Evolutionary conservation across 805 yeast species (phyloP).

Genomic region (Wickerhamomyces tratensis): DNA sequence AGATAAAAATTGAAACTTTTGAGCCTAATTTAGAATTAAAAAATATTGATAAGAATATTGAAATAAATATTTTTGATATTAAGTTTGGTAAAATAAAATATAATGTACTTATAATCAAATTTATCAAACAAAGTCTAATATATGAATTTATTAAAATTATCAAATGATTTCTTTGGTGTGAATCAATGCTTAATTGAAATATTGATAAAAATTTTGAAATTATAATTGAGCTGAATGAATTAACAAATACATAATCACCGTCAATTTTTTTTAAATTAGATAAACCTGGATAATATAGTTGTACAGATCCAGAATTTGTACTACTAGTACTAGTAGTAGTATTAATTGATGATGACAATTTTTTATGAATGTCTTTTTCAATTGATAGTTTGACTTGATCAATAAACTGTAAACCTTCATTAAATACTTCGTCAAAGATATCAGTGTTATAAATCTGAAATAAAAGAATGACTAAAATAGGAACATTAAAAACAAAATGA

Average conservation of each 20-base stretch:
- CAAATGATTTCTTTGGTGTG: slow-evolving; percentile 1
- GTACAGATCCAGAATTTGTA: too few relatives aligned
- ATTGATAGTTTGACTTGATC: slow-evolving; percentile 1
- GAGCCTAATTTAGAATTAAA: slow-evolving; percentile 8
- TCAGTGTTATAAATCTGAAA: slow-evolving; percentile 2
- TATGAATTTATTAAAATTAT: slow-evolving; percentile 1
- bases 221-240: too few relatives aligned
- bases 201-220: too few relatives aligned
- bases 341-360: too few relatives aligned
- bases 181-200: too few relatives aligned
- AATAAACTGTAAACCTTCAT: slow-evolving; percentile 6
- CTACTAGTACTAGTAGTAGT: too few relatives aligned
- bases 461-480: background rate
- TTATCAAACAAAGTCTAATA: background rate
- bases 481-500: slow-evolving; percentile 1
- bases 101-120: background rate
- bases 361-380: too few relatives aligned
- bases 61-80: background rate
- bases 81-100: background rate
- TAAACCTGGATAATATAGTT: too few relatives aligned
- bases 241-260: too few relatives aligned
- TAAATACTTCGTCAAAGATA: slow-evolving; percentile 6
- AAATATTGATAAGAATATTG: slow-evolving; percentile 3
- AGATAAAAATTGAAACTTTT: slow-evolving; percentile 2
- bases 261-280: too few relatives aligned